phyloP scores from a whole-genome alignment of 345 rosid species.

The Passiflora organensis region DNA sequence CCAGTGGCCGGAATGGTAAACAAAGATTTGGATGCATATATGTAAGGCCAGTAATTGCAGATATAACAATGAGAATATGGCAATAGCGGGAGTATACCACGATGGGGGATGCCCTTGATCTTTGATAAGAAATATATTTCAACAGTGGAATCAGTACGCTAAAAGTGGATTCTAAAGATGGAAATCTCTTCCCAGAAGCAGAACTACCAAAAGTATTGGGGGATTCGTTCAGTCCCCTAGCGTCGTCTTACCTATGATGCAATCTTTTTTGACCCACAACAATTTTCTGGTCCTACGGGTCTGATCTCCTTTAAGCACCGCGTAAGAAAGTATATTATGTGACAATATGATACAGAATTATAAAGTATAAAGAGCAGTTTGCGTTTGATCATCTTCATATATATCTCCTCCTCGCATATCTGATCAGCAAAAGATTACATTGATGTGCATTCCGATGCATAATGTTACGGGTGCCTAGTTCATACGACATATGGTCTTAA shows the following conservation, averaged over 20 bases:
- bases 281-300: conserved; percentile 16
- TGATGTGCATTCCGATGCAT: no score
- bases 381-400: conserved; percentile 5
- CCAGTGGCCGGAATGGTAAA: no score
- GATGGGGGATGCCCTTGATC: no score
- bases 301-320: conserved; percentile 12
- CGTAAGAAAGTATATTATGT: conserved; percentile 12
- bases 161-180: background rate
- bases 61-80: no score
- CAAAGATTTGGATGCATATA: no score
- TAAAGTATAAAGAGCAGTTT: conserved; percentile 6
- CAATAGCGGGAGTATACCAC: no score
- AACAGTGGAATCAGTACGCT: conserved; percentile 3
- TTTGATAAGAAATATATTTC: conserved; percentile 4
- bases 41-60: no score
- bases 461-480: no score
- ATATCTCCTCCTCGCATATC: no score
- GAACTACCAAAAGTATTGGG: conserved; percentile 9
- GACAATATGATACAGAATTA: conserved; percentile 2
- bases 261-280: conserved; percentile 9
- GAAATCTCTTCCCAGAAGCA: conserved; percentile 14
- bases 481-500: no score
- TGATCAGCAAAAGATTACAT: no score
- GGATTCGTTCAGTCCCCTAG: conserved; percentile 3
- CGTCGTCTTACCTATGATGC: background rate